These are phyloP conservation scores for Henningerozyma blattae DNA, from an alignment of 805 yeast genomes.

Conservation along the genomic window DNA sequence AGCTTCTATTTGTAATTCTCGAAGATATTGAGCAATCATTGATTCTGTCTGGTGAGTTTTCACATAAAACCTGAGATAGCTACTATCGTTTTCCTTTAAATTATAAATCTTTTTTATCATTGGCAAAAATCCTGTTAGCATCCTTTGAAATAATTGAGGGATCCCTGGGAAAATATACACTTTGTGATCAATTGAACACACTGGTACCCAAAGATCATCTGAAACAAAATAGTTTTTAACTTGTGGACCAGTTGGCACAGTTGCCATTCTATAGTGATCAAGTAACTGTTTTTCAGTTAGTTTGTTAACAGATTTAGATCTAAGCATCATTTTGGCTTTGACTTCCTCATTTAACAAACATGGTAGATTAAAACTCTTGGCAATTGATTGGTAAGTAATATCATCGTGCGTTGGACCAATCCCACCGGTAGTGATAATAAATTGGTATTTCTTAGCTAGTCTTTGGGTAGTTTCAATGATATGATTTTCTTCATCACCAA, in stretches of 20 bases:
- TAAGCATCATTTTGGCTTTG: conserved; percentile 43
- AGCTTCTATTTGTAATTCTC: conserved; percentile 36
- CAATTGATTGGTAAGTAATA: conserved; percentile 68
- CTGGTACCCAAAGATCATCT: conserved; percentile 71
- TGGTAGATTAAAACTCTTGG: conserved; percentile 45
- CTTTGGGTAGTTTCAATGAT: conserved; percentile 40
- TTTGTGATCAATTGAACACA: conserved; percentile 52
- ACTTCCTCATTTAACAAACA: conserved; percentile 44
- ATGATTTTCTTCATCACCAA: conserved; percentile 66
- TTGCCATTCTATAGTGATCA: conserved; percentile 73
- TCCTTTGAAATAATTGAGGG: conserved; percentile 54
- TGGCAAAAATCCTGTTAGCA: conserved; percentile 37
- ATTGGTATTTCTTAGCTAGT: conserved; percentile 41
- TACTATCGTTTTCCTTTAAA: conserved; percentile 18
- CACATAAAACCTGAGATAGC: conserved; percentile 41
- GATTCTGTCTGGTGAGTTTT: conserved; percentile 52
- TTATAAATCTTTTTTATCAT: conserved; percentile 27
- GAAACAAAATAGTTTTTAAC: conserved; percentile 37
- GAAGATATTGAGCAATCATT: conserved; percentile 53
- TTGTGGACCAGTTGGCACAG: conserved; percentile 42
- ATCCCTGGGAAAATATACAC: conserved; percentile 76
- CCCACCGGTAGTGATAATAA: conserved; percentile 51
- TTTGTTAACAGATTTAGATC: conserved; percentile 28
- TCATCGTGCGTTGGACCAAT: conserved; percentile 91
- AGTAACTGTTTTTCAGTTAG: conserved; percentile 32